Percentiles rank a stretch among this genome's conserved stretches.
phyloP scores from a whole-genome alignment of 129 eudicot species.

The Smallanthus sonchifolius region DNA sequence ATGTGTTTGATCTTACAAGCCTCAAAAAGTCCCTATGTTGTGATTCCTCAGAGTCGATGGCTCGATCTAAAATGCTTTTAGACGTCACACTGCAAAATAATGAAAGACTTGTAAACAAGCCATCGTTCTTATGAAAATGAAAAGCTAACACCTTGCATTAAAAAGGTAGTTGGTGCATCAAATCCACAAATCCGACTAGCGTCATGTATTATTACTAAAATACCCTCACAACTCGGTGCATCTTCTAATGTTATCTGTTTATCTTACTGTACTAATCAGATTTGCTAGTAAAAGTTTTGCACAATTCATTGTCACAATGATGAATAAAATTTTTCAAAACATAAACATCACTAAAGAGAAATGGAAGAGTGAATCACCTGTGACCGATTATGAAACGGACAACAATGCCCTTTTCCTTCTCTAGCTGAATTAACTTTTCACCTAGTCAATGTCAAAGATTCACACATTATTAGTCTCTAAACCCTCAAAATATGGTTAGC shows the following conservation, averaged over 20 bases:
- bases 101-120: neutral
- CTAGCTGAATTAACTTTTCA: slow-evolving; percentile 41
- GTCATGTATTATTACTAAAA: neutral
- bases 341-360: neutral
- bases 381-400: slow-evolving; percentile 76
- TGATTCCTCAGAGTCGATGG: slow-evolving; percentile 59
- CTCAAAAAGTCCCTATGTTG: slow-evolving; percentile 64
- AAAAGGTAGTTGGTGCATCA: too few relatives aligned
- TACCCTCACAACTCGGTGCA: neutral
- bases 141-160: neutral
- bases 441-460: slow-evolving; percentile 32
- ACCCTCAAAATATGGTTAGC: neutral
- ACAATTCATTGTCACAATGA: neutral
- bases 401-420: slow-evolving; percentile 65
- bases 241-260: too few relatives aligned
- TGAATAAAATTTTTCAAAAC: neutral
- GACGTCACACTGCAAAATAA: slow-evolving; percentile 52
- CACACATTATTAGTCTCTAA: slow-evolving; percentile 5
- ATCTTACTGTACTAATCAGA: too few relatives aligned
- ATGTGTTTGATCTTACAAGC: slow-evolving; percentile 42
- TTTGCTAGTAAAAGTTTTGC: neutral
- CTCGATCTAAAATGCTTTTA: slow-evolving; percentile 69
- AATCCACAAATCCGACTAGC: neutral
- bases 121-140: neutral
- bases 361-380: slow-evolving; percentile 33